Evolutionary conservation across 257 asterid species (phyloP).

Genomic region (Ocimum tenuiflorum): DNA sequence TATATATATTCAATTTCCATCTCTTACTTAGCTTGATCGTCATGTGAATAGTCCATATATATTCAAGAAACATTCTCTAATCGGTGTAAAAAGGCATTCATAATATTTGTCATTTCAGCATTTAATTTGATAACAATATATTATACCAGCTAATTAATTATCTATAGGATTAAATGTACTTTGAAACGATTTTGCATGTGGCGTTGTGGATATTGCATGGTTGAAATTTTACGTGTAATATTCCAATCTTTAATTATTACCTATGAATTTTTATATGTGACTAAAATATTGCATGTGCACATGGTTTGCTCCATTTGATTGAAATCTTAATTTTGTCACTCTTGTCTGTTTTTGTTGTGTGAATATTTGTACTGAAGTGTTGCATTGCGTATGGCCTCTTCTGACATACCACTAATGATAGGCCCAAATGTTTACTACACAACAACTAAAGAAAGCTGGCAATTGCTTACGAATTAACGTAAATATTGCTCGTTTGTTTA

Average conservation of each 20-base stretch:
- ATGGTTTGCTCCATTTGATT: slow-evolving; percentile 37
- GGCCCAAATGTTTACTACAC: slow-evolving; percentile 8
- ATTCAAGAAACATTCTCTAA: slow-evolving; percentile 44
- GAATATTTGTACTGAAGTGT: not conserved
- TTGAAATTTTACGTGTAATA: slow-evolving; percentile 10
- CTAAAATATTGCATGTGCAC: slow-evolving; percentile 25
- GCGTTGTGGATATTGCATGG: slow-evolving; percentile 25
- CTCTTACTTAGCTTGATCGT: no score
- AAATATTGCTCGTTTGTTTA: no score
- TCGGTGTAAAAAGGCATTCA: not conserved
- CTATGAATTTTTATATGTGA: not conserved
- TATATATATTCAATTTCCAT: no score
- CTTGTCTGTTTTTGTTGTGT: slow-evolving; percentile 13
- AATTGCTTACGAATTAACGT: no score
- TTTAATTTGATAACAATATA: not conserved
- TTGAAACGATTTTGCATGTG: slow-evolving; percentile 26
- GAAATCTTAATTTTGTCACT: slow-evolving; percentile 27
- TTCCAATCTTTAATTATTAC: not conserved
- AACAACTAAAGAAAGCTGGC: slow-evolving; percentile 19
- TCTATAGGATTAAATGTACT: not conserved
- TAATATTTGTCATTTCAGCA: not conserved
- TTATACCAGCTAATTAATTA: not conserved
- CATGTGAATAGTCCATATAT: not conserved
- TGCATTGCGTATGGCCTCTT: not conserved
- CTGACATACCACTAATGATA: not conserved